Evolutionary conservation across 768 basidiomycete genomes (phyloP), one percentile per base, ranked within the genome.

Genomic region (Collybia sordida): DNA sequence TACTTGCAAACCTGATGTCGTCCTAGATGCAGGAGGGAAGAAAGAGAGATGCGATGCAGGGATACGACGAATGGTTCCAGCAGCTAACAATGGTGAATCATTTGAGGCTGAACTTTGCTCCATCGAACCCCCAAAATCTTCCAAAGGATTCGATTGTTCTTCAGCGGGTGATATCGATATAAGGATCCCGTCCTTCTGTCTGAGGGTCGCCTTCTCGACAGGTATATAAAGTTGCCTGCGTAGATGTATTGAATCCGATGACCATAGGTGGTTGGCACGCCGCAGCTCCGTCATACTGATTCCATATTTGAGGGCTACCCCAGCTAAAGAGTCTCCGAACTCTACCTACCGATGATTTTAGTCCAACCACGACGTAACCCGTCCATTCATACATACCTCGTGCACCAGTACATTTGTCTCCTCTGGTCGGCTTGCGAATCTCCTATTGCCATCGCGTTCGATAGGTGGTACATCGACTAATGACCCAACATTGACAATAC

Each of bases 221-320:
- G 95, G 93, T 49, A 98, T 86, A 59, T 89, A 85, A 28, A 97
- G 81, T 5, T 82, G 74, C 40, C 84, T 83, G 23, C 95, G 88
- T 27, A 94, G 79, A 68, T 96, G 92, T 40, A 99, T 89, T 1
- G 92, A 80, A 64, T 98, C 97, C 6, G 90, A 88, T 5, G 92
- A 66, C 97, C 97, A 99, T 6, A 99, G 74, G 56, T 94, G 91
- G 66, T 99, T 99, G 42, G 86, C 85, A 57, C 85, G 78, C 42
- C 95, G 86, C 11, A 99, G 78, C 12, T 88, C 86, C 22, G 90
- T 79, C 46, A 97, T 73, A 15, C 86, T 80, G 47, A 96, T 86
- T 2, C 91, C 92, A 65, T 98, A 97, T 59, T 86, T 91, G 42
- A 98, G 73, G 0, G 96, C 85, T 11, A 98, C 86, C 22, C 92